Conservation (phyloP, 108 stramenopile genomes). For the Cyclotella baltica region DNA sequence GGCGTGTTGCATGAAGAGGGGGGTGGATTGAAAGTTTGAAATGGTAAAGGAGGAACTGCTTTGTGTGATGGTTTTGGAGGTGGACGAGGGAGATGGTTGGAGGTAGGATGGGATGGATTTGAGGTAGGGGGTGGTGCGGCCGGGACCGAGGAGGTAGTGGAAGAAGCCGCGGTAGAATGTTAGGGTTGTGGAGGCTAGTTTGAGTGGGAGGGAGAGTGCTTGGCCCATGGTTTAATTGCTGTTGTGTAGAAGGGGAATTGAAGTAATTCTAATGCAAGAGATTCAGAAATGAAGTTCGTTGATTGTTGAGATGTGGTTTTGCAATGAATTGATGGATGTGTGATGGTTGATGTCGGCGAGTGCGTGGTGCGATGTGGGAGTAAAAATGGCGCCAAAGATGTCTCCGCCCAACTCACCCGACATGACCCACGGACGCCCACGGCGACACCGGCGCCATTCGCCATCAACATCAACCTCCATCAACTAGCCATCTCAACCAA, state of each 20-base stretch:
- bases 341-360: too few species aligned
- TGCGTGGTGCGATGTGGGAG: too few species aligned
- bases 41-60: conserved; percentile 21
- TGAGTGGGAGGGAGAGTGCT: conserved; percentile 56
- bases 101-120: conserved; percentile 43
- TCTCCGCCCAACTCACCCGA: too few species aligned
- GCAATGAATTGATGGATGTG: too few species aligned
- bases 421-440: too few species aligned
- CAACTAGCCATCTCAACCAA: background rate
- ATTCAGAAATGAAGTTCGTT: too few species aligned
- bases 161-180: conserved; percentile 82
- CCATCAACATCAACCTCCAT: too few species aligned
- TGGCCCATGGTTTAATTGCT: conserved; percentile 45
- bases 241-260: too few species aligned
- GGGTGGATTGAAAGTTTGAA: conserved; percentile 7
- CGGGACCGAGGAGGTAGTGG: conserved; percentile 73
- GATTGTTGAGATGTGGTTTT: too few species aligned
- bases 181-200: conserved; percentile 57
- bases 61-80: background rate
- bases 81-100: conserved; percentile 36
- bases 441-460: too few species aligned
- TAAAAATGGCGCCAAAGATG: too few species aligned
- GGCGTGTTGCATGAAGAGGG: conserved; percentile 81
- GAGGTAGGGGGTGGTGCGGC: conserved; percentile 61
- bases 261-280: too few species aligned